These are phyloP conservation scores for Penicillium coffeae DNA, from an alignment of 495 filamentous ascomycete species.

Conservation along the genomic window DNA sequence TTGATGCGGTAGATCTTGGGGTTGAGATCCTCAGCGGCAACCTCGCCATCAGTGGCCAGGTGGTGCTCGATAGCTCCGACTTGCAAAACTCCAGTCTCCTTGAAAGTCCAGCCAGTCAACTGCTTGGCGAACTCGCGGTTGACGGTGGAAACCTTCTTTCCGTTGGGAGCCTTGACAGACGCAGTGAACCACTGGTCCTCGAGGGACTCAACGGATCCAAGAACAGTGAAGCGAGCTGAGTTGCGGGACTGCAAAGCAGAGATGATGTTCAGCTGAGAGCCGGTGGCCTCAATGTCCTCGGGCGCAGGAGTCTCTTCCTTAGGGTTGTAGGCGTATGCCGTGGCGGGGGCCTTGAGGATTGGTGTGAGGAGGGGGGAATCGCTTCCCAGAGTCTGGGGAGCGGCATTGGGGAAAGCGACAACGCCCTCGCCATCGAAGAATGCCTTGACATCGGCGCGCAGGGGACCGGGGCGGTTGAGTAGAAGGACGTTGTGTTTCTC, in stretches of 20 bases:
- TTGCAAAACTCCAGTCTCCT: conserved; percentile 85
- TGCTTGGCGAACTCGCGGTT: conserved; percentile 85
- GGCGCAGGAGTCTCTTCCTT: conserved; percentile 74
- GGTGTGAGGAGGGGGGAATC: conserved; percentile 70
- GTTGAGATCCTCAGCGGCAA: conserved; percentile 53
- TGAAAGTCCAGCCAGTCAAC: conserved; percentile 86
- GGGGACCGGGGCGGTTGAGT: conserved; percentile 56
- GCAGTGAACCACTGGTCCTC: conserved; percentile 88
- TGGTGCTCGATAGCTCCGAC: conserved; percentile 82
- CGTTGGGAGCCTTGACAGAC: conserved; percentile 60
- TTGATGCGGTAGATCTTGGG: conserved; percentile 93
- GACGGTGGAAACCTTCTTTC: conserved; percentile 57
- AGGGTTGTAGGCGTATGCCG: conserved; percentile 90
- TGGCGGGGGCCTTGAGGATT: conserved; percentile 72
- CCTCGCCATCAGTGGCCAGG: conserved; percentile 47
- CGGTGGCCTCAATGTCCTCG: conserved; percentile 80
- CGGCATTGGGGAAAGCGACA: conserved; percentile 75
- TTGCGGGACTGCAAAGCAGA: conserved; percentile 87
- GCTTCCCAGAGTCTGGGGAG: conserved; percentile 77
- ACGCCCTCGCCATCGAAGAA: conserved; percentile 70
- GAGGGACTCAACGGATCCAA: conserved; percentile 82
- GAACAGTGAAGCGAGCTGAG: conserved; percentile 81
- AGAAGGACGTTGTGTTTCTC: conserved; percentile 90
- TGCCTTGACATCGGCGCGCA: conserved; percentile 68
- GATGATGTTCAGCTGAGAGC: conserved; percentile 75